Evolutionary conservation across 1,139 yeast species (phyloP).

Genomic region (Hansenula lynferdii): DNA sequence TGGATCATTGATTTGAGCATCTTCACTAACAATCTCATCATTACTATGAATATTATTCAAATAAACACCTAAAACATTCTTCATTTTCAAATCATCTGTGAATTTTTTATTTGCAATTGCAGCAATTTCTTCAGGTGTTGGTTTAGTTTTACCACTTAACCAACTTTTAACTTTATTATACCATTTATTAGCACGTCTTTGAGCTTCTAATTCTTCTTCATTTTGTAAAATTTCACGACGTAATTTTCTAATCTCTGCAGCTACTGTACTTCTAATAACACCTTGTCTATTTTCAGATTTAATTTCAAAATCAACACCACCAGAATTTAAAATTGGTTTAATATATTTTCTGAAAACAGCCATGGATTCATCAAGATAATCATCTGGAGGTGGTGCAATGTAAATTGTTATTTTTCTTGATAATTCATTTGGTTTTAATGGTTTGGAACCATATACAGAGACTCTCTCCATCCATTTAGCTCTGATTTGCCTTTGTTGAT

Average conservation of each 20-base stretch:
- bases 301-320: constrained; percentile 83
- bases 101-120: constrained; percentile 25
- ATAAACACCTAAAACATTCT: constrained; percentile 55
- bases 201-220: constrained; percentile 16
- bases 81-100: constrained; percentile 43
- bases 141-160: constrained; percentile 8
- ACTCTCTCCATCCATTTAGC: constrained; percentile 64
- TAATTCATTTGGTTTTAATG: constrained; percentile 40
- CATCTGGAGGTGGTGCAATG: constrained; percentile 96
- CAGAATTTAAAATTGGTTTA: constrained; percentile 83
- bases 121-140: constrained; percentile 21
- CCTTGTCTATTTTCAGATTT: constrained; percentile 77
- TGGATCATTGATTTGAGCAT: constrained; percentile 35
- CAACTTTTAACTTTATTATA: constrained; percentile 13
- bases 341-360: constrained; percentile 72
- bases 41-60: constrained; percentile 34
- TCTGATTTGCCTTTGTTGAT: constrained; percentile 63
- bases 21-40: constrained; percentile 39
- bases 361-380: constrained; percentile 73
- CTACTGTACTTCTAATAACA: constrained; percentile 75
- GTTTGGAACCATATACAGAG: constrained; percentile 40
- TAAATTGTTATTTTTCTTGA: constrained; percentile 81
- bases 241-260: constrained; percentile 71
- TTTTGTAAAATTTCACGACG: constrained; percentile 39
- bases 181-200: constrained; percentile 16